A percentile compares a stretch with the other conserved stretches of the same genome.
These are phyloP conservation scores for Metschnikowia drakensbergensis DNA, from an alignment of 805 yeast species.

Conservation along the genomic window DNA sequence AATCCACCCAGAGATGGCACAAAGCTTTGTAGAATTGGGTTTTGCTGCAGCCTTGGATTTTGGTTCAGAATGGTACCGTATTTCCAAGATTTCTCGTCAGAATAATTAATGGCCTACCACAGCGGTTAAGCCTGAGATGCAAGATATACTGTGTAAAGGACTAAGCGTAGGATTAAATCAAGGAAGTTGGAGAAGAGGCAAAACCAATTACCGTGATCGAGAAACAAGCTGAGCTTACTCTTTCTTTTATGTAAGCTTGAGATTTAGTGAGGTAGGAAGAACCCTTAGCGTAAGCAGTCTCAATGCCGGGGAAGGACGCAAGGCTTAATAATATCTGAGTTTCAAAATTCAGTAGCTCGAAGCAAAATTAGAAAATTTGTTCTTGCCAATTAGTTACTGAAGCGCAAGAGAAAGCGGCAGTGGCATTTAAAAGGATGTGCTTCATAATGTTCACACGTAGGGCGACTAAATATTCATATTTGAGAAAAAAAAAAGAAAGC, in stretches of 20 bases:
- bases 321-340: background rate
- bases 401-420: background rate
- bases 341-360: background rate
- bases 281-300: background rate
- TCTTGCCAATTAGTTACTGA: background rate
- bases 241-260: background rate
- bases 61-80: background rate
- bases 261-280: background rate
- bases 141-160: background rate
- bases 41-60: background rate
- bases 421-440: conserved; percentile 1
- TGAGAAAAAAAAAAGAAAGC: background rate
- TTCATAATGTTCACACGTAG: conserved; percentile 3
- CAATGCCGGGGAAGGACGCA: background rate
- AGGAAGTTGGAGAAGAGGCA: background rate
- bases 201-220: background rate
- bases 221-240: background rate
- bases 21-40: too few species aligned
- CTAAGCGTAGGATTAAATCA: background rate
- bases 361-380: background rate
- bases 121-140: background rate
- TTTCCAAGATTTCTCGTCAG: background rate
- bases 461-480: background rate
- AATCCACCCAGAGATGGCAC: background rate
- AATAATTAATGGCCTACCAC: background rate